Evolutionary conservation across 371 early-diverging fungal species (phyloP), one percentile per base, ranked within the genome.

Genomic region (Apophysomyces elegans): DNA sequence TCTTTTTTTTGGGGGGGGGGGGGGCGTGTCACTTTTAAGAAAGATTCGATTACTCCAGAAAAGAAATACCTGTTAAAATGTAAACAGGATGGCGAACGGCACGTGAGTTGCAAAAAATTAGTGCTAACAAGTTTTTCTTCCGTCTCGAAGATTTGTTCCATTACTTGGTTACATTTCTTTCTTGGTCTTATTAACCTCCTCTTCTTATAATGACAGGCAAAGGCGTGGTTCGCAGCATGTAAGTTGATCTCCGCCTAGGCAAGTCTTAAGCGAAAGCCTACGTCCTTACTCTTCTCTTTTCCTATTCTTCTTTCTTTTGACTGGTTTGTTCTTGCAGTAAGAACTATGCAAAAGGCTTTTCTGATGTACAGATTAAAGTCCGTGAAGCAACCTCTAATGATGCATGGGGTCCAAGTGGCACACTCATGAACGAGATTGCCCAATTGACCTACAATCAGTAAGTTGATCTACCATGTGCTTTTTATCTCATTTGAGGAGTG

Each of bases 341-440:
- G 86, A 97, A 97, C 84, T 91, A 91, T 76, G 90, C 95, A 46
- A 96, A 94, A 78, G 98, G 98, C 7, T 98, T 96, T 80, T 88
- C 95, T 65, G 97, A 98, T 69, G 90, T 96, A 57, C 96, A 98
- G 73, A 88, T 89, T 73, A 98, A 96, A 87, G 98, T 96, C 60
- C 86, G 97, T 72, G 90, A 90, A 65, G 98, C 97, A 12, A 98
- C 98, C 4, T 94, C 94, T 1, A 97, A 96, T 71, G 96, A 97
- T 77, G 88, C 93, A 57, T 88, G 89, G 79, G 91, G 92, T 7
- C 95, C 98, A 5, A 87, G 91, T n/a, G 90, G 89, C n/a, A 69
- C 88, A 1, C 83, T 91, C 61, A 92, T 99, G 94, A 87, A 85
- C 65, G 95, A 96, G 64, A 93, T 99, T 64, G 95, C 97, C 18